These are phyloP conservation scores for Neobulgaria alba DNA, from an alignment of 2,329 filamentous ascomycete genomes.

Conservation along the genomic window DNA sequence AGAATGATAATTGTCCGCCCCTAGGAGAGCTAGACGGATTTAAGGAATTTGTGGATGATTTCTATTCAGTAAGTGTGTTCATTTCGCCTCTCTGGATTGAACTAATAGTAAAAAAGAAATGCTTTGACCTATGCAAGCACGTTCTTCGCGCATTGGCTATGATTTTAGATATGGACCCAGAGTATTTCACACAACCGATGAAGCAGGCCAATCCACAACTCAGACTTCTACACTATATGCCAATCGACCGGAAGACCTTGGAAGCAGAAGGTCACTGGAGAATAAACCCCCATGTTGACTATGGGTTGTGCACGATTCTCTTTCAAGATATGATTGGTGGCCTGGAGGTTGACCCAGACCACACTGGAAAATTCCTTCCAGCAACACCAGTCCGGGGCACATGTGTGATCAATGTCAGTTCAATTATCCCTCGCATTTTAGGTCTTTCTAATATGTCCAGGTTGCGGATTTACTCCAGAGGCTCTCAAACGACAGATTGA, in stretches of 20 bases:
- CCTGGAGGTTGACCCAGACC: constrained; percentile 12
- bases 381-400: constrained; percentile 7
- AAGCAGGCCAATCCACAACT: constrained; percentile 10
- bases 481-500: too few relatives aligned
- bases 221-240: constrained; percentile 14
- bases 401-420: constrained; percentile 14
- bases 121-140: constrained; percentile 3
- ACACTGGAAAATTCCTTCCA: constrained; percentile 7
- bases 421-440: too few relatives aligned
- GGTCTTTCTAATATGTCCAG: too few relatives aligned
- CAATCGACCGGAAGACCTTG: constrained; percentile 6
- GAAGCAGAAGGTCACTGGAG: constrained; percentile 7
- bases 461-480: too few relatives aligned
- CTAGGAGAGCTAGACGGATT: constrained; percentile 2
- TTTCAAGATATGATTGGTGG: constrained; percentile 14
- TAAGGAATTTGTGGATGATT: constrained; percentile 3
- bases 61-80: constrained; percentile 2
- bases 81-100: too few relatives aligned
- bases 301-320: constrained; percentile 12
- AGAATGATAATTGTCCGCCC: constrained; percentile 4
- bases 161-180: constrained; percentile 2
- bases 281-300: constrained; percentile 14
- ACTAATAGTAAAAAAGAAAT: too few relatives aligned
- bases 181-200: too few relatives aligned
- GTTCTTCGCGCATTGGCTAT: constrained; percentile 4